These are phyloP conservation scores for Jatropha multifida DNA, from an alignment of 441 rosid species.

Conservation along the genomic window DNA sequence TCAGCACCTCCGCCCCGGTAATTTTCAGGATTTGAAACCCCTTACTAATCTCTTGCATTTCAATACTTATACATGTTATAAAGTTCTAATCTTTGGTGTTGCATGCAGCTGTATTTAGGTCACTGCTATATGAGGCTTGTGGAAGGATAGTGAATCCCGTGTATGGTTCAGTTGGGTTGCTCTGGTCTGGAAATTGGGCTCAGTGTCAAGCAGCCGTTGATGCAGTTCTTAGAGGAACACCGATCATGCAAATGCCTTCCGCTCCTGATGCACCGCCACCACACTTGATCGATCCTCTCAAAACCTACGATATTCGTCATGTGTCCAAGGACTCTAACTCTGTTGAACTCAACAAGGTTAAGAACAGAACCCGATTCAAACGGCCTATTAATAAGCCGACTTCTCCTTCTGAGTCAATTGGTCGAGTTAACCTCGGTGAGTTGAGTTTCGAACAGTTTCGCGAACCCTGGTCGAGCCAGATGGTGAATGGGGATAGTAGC, in stretches of 20 bases:
- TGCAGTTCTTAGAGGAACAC: constrained; percentile 41
- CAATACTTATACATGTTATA: background rate
- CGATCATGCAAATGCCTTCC: constrained; percentile 27
- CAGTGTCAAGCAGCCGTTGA: constrained; percentile 55
- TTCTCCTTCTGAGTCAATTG: background rate
- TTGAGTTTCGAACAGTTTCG: constrained; percentile 25
- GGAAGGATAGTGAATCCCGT: constrained; percentile 56
- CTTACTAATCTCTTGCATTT: background rate
- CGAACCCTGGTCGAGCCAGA: constrained; percentile 27
- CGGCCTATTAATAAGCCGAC: constrained; percentile 26
- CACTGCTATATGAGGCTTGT: constrained; percentile 58
- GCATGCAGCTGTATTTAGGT: constrained; percentile 48
- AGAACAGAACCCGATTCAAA: constrained; percentile 35
- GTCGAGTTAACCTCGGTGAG: background rate
- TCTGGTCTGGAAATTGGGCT: constrained; percentile 53
- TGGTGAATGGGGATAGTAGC: constrained; percentile 24
- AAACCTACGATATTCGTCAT: constrained; percentile 45
- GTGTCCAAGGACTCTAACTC: constrained; percentile 30
- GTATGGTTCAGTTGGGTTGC: constrained; percentile 48
- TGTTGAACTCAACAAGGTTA: constrained; percentile 14
- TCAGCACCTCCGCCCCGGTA: constrained; percentile 47
- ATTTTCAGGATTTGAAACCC: background rate
- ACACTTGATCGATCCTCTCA: constrained; percentile 30
- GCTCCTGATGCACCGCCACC: constrained; percentile 19
- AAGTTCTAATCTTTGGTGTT: background rate